phyloP scores from a whole-genome alignment of 768 basidiomycete genomes.

The Tulasnella sp. region DNA sequence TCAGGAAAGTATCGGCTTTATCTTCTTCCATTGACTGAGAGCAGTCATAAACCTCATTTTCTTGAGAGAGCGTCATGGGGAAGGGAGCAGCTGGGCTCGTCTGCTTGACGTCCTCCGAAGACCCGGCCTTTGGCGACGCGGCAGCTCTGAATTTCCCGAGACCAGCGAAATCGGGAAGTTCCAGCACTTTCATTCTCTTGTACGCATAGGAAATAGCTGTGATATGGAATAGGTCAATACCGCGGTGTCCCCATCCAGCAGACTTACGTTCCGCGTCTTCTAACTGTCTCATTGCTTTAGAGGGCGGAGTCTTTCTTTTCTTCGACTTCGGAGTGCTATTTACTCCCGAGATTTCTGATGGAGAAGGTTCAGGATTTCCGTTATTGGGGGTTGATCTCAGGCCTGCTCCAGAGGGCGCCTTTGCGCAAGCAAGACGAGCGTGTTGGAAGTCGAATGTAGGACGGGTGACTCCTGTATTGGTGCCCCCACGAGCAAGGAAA shows the following conservation, averaged over 20 bases:
- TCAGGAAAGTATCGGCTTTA: background rate
- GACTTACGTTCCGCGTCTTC: conserved; percentile 15
- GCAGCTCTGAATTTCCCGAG: background rate
- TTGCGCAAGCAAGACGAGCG: background rate
- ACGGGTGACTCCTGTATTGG: background rate
- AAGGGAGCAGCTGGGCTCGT: background rate
- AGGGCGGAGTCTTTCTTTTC: conserved; percentile 8
- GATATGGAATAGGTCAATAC: background rate
- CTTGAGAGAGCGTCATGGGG: background rate
- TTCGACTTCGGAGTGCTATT: background rate
- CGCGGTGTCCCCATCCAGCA: background rate
- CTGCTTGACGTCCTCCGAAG: background rate
- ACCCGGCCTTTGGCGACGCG: background rate
- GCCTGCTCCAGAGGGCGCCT: background rate
- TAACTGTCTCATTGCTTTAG: conserved; percentile 17
- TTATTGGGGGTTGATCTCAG: background rate
- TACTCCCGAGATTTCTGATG: background rate
- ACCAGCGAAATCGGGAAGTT: background rate
- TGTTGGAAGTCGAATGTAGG: conserved; percentile 12
- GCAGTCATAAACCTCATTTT: background rate
- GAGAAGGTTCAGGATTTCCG: background rate
- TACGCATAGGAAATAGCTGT: conserved; percentile 4
- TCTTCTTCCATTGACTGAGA: background rate
- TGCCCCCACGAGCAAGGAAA: background rate
- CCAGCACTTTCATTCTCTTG: conserved; percentile 11